phyloP scores from a whole-genome alignment of 176 grass and related monocot species.

The Carex littledalei region DNA sequence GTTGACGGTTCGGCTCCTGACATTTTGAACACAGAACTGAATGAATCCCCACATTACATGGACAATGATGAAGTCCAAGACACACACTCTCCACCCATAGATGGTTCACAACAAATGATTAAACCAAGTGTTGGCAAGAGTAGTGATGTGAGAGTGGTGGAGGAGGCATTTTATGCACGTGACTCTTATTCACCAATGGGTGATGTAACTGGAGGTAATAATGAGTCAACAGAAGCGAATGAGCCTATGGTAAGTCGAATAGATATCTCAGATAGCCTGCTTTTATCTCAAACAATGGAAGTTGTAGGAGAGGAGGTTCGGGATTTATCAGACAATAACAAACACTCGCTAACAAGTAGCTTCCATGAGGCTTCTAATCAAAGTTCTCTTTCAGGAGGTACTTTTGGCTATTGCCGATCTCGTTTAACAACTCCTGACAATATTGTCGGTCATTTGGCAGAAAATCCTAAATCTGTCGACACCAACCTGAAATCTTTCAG shows the following conservation, averaged over 20 bases:
- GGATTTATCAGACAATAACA: slow-evolving; percentile 3
- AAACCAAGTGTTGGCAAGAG: background rate
- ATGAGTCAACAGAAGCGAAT: background rate
- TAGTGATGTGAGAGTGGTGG: background rate
- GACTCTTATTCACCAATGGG: slow-evolving; percentile 24
- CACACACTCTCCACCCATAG: background rate
- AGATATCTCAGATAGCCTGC: background rate
- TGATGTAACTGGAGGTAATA: background rate
- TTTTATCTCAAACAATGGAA: background rate
- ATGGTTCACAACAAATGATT: background rate
- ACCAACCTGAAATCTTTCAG: background rate
- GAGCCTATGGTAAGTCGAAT: background rate
- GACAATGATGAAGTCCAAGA: slow-evolving; percentile 16
- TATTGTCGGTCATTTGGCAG: background rate
- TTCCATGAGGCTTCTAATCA: background rate
- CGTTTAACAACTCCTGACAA: background rate
- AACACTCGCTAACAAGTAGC: background rate
- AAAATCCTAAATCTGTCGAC: background rate
- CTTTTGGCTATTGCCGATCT: background rate
- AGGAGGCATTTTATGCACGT: slow-evolving; percentile 1
- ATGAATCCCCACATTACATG: background rate
- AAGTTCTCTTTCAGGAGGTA: background rate
- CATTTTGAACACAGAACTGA: background rate
- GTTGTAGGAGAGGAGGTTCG: background rate
- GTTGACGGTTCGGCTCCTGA: background rate